phyloP scores from a whole-genome alignment of 2,329 filamentous ascomycete species.

The Cladosporium sp. region DNA sequence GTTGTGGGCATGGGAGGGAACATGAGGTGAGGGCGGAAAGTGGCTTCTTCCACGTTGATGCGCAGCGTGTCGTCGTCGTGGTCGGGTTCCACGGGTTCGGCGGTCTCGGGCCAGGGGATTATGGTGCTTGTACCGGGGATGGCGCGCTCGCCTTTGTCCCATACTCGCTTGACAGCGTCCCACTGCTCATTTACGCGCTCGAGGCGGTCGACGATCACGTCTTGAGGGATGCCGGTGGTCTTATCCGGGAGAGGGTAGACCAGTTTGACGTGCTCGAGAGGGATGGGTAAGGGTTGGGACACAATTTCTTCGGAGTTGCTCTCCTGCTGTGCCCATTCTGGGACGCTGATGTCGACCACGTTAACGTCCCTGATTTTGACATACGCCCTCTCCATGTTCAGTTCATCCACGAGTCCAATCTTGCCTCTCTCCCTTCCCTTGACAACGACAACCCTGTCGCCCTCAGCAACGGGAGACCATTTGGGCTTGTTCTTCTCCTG shows the following conservation, averaged over 20 bases:
- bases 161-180: conserved; percentile 42
- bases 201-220: conserved; percentile 74
- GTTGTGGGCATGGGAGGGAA: conserved; percentile 70
- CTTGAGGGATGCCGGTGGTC: conserved; percentile 59
- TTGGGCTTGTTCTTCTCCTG: conserved; percentile 21
- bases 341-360: conserved; percentile 39
- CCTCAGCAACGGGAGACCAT: conserved; percentile 38
- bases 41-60: conserved; percentile 67
- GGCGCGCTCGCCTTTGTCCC: conserved; percentile 44
- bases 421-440: conserved; percentile 76
- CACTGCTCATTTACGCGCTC: conserved; percentile 33
- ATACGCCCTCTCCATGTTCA: conserved; percentile 40
- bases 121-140: conserved; percentile 67
- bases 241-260: conserved; percentile 71
- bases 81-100: conserved; percentile 46
- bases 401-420: conserved; percentile 65
- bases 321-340: conserved; percentile 39
- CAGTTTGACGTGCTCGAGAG: conserved; percentile 71
- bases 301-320: conserved; percentile 37
- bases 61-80: conserved; percentile 67
- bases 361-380: conserved; percentile 39
- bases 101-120: conserved; percentile 70
- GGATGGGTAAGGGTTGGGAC: conserved; percentile 20
- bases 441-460: conserved; percentile 78
- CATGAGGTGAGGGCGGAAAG: conserved; percentile 74